These are phyloP conservation scores for Cystobasidiaceae sp. DNA, from an alignment of 1,284 basidiomycete genomes.

Conservation along the genomic window DNA sequence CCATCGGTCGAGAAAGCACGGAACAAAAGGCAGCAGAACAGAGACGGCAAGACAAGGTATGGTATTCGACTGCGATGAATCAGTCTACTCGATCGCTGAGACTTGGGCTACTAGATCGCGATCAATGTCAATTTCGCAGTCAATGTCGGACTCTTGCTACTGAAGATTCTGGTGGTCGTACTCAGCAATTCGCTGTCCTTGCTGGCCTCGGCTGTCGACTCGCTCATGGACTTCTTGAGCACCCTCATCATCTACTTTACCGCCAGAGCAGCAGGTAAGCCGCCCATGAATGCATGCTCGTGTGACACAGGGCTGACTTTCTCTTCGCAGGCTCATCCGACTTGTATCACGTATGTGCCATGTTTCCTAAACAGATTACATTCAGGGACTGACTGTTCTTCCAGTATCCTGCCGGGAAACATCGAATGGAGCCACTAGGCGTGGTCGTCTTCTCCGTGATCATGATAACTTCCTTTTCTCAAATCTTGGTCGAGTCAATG, in stretches of 20 bases:
- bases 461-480: conserved; percentile 48
- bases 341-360: conserved; percentile 4
- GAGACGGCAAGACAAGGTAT: conserved; percentile 10
- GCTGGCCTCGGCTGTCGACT: conserved; percentile 54
- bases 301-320: too few relatives aligned
- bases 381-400: conserved; percentile 33
- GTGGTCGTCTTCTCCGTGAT: conserved; percentile 54
- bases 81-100: not conserved
- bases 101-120: conserved; percentile 23
- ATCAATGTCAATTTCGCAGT: conserved; percentile 45
- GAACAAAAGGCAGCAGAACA: conserved; percentile 34
- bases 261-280: conserved; percentile 32
- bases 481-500: conserved; percentile 52
- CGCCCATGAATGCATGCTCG: too few relatives aligned
- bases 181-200: conserved; percentile 56
- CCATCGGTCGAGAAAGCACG: conserved; percentile 32
- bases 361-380: conserved; percentile 30
- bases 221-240: conserved; percentile 54
- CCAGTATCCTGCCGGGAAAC: conserved; percentile 53
- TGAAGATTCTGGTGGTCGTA: conserved; percentile 53
- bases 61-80: not conserved
- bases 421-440: conserved; percentile 49
- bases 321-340: not conserved
- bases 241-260: conserved; percentile 48
- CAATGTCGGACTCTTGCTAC: conserved; percentile 52